A percentile compares a stretch with the other conserved stretches of the same genome.
Conservation (phyloP, 257 asterid genomes). For the Ophiorrhiza pumila region DNA sequence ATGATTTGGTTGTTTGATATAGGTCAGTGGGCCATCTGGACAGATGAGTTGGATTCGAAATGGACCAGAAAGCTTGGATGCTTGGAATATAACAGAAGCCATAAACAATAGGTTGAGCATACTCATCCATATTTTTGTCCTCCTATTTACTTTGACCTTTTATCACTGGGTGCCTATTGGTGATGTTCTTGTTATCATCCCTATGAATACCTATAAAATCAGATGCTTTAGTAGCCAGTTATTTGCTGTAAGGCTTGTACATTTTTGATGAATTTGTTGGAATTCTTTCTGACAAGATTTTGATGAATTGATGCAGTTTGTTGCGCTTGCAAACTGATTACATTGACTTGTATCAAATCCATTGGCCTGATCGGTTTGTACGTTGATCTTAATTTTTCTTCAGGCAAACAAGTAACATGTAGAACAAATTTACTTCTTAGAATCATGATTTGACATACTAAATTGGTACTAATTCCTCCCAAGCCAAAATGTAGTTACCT, state of each 20-base stretch:
- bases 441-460: neutral
- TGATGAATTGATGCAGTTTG: slow-evolving; percentile 50
- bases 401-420: neutral
- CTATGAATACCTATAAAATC: neutral
- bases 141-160: neutral
- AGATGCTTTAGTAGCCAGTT: neutral
- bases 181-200: neutral
- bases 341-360: slow-evolving; percentile 90
- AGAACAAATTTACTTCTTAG: neutral
- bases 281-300: slow-evolving; percentile 15
- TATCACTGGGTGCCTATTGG: neutral
- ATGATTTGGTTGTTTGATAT: slow-evolving; percentile 11
- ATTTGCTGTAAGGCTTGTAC: neutral
- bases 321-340: slow-evolving; percentile 64
- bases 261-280: slow-evolving; percentile 13
- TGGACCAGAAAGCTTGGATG: slow-evolving; percentile 75
- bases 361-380: slow-evolving; percentile 99
- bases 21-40: slow-evolving; percentile 97
- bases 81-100: slow-evolving; percentile 71
- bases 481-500: neutral
- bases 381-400: slow-evolving; percentile 22
- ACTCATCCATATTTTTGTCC: neutral
- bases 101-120: slow-evolving; percentile 68
- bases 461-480: neutral
- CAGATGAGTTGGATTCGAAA: slow-evolving; percentile 91